Evolutionary conservation across 345 rosid species (phyloP).

Genomic region (Syzygium aromaticum): DNA sequence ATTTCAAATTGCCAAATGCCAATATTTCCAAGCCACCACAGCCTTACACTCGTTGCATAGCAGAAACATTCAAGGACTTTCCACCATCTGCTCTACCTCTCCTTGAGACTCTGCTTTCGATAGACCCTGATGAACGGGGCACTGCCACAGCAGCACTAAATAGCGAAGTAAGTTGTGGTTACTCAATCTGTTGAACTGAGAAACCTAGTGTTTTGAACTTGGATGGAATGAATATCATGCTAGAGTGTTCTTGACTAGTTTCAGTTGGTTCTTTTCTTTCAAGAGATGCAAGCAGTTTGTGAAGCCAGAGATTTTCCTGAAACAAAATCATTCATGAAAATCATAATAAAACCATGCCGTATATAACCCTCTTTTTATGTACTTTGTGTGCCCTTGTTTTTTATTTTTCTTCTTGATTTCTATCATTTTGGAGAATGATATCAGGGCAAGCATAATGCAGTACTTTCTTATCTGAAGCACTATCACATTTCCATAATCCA

Average conservation of each 20-base stretch:
- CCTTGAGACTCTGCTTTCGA: conserved; percentile 60
- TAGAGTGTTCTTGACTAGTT: neutral
- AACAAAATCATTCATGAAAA: neutral
- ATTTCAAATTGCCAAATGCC: conserved; percentile 73
- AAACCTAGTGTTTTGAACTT: neutral
- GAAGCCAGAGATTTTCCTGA: neutral
- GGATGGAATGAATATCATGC: neutral
- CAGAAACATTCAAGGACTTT: conserved; percentile 65
- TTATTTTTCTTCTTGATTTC: neutral
- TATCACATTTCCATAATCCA: neutral
- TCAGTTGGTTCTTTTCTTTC: neutral
- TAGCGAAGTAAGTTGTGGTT: conserved; percentile 49
- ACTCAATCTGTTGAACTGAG: neutral
- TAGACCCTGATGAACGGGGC: conserved; percentile 77
- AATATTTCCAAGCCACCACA: conserved; percentile 73
- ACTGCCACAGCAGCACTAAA: conserved; percentile 60
- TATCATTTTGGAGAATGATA: neutral
- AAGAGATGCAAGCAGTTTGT: neutral
- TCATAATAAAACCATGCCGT: neutral
- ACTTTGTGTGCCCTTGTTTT: neutral
- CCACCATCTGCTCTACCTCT: conserved; percentile 52
- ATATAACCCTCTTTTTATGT: neutral
- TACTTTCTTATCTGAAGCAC: neutral
- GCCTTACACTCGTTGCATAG: conserved; percentile 61
- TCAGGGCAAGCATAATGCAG: neutral